Base-by-base conservation (phyloP, 768 basidiomycete genomes). In the Leccinum boreale region DNA sequence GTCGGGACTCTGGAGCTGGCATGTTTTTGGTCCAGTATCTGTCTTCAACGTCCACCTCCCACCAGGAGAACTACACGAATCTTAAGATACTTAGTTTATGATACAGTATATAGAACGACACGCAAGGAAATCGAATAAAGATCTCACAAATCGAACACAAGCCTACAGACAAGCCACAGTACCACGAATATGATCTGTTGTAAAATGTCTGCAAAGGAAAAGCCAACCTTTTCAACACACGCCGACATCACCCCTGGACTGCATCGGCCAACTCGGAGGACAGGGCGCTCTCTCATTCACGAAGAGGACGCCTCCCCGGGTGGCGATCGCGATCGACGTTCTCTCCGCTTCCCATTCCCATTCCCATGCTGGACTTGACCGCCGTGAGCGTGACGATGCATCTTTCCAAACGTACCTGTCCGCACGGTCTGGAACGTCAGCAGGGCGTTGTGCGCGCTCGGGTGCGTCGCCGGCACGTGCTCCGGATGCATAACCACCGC, bases 381-480 rank as follows among this genome's bases (percentile, higher is more conserved):
- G 9, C 9, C n/a, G 3, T n/a, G 39, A 39, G n/a, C n/a, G 3
- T 39, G 39, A n/a, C n/a, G 57, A 26, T 62, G 42, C 42, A 39
- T 50, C 23, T 49, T 62, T 0, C 65, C 56, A n/a, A 67, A 69
- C 11, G 44, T 50, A 10, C 70, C 67, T 0, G 59, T 49, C 26
- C 68, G 64, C 21, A 65, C 49, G 7, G 59, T 69, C n/a, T 72
- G 67, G 26, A 72, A 71, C 2, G 71, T 67, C 56, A 78, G 70
- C 4, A 82, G 71, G 1, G 78, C 72, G 57, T 81, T 80, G 62
- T 85, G 83, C 47, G 81, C 74, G 60, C 81, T 83, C 1, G 84
- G 79, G 61, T 85, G 84, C 1, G 84, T 85, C 2, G 78, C 80
- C 0, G 75, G 74, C 54, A 79, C 74, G 23, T 77, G 71, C 39